Conservation (phyloP, 768 basidiomycete genomes). For the Trametes coccinea region DNA sequence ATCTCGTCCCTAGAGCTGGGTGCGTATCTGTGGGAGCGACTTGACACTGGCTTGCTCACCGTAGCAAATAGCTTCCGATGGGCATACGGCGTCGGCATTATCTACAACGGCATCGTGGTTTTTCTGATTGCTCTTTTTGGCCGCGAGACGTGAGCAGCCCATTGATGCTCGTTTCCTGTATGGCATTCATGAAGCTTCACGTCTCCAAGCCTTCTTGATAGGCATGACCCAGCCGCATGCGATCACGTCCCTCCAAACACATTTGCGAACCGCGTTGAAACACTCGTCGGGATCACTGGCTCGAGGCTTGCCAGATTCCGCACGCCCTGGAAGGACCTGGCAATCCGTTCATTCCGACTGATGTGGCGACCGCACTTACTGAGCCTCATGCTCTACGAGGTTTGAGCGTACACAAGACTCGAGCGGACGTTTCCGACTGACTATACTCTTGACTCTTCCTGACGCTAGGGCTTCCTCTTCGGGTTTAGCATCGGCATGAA, state of each 20-base stretch:
- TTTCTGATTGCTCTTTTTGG: slow-evolving; percentile 56
- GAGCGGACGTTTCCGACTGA: no score
- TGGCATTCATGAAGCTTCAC: no score
- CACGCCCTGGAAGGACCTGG: slow-evolving; percentile 46
- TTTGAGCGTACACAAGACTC: no score
- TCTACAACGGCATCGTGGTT: slow-evolving; percentile 56
- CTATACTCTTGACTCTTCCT: slow-evolving; percentile 63
- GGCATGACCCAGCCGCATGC: no score
- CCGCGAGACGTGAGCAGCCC: slow-evolving; percentile 58
- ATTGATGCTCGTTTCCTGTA: no score
- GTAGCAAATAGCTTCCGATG: slow-evolving; percentile 51
- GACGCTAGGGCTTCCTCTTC: slow-evolving; percentile 51
- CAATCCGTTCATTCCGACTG: slow-evolving; percentile 49
- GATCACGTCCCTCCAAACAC: slow-evolving; percentile 11
- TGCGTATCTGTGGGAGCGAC: slow-evolving; percentile 11
- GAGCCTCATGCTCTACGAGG: no score
- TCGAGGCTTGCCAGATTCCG: slow-evolving; percentile 55
- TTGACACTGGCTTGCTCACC: slow-evolving; percentile 8
- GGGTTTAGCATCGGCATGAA: slow-evolving; percentile 66
- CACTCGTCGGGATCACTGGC: slow-evolving; percentile 62
- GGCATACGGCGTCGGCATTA: slow-evolving; percentile 64
- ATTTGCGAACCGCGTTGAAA: slow-evolving; percentile 54
- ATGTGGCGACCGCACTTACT: no score
- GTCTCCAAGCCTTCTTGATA: no score
- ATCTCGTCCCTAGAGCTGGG: slow-evolving; percentile 56